These are phyloP conservation scores for Coleophoma eucalyptorum DNA, from an alignment of 2,329 filamentous ascomycete genomes.

Conservation along the genomic window DNA sequence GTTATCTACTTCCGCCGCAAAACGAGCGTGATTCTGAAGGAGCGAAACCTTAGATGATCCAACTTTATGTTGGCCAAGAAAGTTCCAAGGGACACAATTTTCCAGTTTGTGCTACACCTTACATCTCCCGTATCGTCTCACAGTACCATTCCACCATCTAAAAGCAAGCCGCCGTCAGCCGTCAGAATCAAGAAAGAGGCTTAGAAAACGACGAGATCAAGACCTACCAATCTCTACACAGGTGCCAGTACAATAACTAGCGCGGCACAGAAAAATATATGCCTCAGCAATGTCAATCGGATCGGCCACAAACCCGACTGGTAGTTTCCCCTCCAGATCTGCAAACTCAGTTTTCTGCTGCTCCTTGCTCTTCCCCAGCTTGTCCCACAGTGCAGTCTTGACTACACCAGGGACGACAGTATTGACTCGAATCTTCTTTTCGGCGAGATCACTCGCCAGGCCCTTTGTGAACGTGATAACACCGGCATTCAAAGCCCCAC, in stretches of 20 bases:
- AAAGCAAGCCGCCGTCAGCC: too few species aligned
- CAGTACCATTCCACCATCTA: too few species aligned
- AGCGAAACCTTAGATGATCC: too few species aligned
- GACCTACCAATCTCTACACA: constrained; percentile 11
- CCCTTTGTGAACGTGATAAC: constrained; percentile 47
- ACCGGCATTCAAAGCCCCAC: constrained; percentile 32
- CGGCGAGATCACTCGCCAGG: constrained; percentile 53
- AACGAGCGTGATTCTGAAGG: too few species aligned
- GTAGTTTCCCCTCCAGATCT: constrained; percentile 11
- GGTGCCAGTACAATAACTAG: constrained; percentile 30
- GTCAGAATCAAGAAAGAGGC: too few species aligned
- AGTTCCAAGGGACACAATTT: too few species aligned
- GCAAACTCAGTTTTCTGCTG: constrained; percentile 20
- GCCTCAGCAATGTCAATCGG: constrained; percentile 37
- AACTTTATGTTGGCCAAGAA: too few species aligned
- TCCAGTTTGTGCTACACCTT: too few species aligned
- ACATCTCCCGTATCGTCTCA: too few species aligned
- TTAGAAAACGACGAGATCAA: too few species aligned
- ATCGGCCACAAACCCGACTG: constrained; percentile 24
- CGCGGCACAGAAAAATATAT: constrained; percentile 37
- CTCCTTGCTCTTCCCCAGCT: constrained; percentile 19
- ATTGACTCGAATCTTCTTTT: constrained; percentile 58
- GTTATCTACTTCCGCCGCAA: too few species aligned
- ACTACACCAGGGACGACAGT: constrained; percentile 52
- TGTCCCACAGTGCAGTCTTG: constrained; percentile 41